phyloP scores from a whole-genome alignment of 2,329 filamentous ascomycete genomes.

The Fusarium subglutinans region DNA sequence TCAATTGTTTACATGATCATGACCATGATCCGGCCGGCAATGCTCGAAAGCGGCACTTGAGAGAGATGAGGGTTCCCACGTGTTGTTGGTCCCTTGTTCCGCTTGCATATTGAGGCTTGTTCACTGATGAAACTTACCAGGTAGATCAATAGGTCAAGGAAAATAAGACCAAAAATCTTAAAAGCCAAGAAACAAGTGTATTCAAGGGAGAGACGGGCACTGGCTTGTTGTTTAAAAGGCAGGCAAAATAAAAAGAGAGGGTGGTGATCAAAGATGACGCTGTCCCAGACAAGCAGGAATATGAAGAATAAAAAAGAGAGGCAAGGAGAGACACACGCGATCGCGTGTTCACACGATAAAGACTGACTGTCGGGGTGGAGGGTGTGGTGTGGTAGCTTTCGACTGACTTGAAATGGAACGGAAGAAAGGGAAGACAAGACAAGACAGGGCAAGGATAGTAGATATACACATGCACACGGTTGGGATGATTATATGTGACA shows the following conservation, averaged over 20 bases:
- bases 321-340: conserved; percentile 35
- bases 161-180: not conserved
- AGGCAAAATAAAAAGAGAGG: conserved; percentile 25
- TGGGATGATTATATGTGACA: conserved; percentile 30
- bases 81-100: conserved; percentile 1
- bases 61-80: not conserved
- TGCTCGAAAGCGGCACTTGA: conserved; percentile 10
- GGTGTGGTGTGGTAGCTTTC: conserved; percentile 9
- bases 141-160: conserved; percentile 1
- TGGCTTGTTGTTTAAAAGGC: not conserved
- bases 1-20: not conserved
- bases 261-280: conserved; percentile 19
- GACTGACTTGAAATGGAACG: conserved; percentile 5
- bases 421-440: conserved; percentile 8
- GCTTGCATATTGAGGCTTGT: conserved; percentile 15
- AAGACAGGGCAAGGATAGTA: conserved; percentile 7
- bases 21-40: not conserved
- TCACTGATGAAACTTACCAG: conserved; percentile 24
- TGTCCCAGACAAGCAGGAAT: conserved; percentile 27
- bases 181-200: not conserved
- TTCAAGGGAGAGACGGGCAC: conserved; percentile 18
- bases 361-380: conserved; percentile 33
- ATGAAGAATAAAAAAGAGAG: conserved; percentile 3
- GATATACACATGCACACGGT: not conserved
- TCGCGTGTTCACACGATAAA: conserved; percentile 41